Evolutionary conservation across 23 red algal species (phyloP).

Genomic region (Gracilaria vermiculophylla): DNA sequence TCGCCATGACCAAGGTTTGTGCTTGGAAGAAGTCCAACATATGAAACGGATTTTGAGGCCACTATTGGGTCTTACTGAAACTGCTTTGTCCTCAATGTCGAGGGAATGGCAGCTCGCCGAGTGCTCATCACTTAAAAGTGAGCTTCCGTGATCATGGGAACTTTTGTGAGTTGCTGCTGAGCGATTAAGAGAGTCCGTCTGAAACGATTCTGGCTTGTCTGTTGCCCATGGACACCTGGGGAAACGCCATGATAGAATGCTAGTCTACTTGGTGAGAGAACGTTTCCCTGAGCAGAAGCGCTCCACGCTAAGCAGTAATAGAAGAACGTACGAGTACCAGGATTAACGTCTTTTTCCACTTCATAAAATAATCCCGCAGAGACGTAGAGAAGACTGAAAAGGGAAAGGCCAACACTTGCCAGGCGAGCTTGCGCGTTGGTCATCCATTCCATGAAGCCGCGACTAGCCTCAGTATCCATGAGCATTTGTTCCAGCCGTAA

Average conservation of each 20-base stretch:
- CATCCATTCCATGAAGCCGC: conserved; percentile 31
- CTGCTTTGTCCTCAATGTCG: background rate
- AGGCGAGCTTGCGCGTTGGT: conserved; percentile 28
- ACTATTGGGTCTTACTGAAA: background rate
- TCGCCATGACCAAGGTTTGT: background rate
- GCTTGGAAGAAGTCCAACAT: background rate
- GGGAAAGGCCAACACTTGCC: conserved; percentile 24
- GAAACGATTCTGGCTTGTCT: too few species aligned
- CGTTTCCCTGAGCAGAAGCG: too few species aligned
- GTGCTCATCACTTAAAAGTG: background rate
- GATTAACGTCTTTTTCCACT: conserved; percentile 65
- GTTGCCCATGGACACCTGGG: too few species aligned
- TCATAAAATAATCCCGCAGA: conserved; percentile 69
- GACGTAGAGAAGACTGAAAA: conserved; percentile 65
- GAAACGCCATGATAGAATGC: too few species aligned
- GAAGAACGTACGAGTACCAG: conserved; percentile 52
- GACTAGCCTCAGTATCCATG: conserved; percentile 29
- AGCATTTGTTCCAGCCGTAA: conserved; percentile 41
- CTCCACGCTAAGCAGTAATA: too few species aligned
- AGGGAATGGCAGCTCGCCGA: background rate
- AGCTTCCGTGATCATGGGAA: background rate
- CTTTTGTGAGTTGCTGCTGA: too few species aligned
- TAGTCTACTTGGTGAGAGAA: too few species aligned
- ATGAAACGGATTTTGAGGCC: background rate
- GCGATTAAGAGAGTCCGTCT: too few species aligned